Evolutionary conservation across 2,329 filamentous ascomycete species (phyloP).

Genomic region (Diaporthe capsici): DNA sequence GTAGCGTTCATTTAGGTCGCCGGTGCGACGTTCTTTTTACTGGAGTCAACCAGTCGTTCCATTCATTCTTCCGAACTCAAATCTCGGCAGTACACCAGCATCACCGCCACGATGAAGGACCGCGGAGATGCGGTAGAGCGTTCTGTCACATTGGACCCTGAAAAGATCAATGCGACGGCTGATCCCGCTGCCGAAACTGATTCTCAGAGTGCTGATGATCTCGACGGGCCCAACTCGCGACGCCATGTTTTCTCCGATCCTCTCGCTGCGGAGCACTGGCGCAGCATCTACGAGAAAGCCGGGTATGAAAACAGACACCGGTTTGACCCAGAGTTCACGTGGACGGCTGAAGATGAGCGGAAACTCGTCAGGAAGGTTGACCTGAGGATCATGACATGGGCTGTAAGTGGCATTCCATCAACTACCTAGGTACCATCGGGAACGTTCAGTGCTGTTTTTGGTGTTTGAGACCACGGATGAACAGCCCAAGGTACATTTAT

Average conservation of each 20-base stretch:
- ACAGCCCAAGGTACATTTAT: too few relatives aligned
- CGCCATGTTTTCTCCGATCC: slow-evolving; percentile 63
- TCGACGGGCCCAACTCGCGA: background rate
- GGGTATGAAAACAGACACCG: slow-evolving; percentile 73
- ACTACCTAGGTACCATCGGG: background rate
- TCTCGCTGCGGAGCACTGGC: slow-evolving; percentile 63
- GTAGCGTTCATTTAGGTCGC: too few relatives aligned
- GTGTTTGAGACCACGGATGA: background rate
- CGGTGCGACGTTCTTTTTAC: background rate
- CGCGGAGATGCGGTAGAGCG: background rate
- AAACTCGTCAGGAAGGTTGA: slow-evolving; percentile 65
- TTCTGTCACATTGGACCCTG: slow-evolving; percentile 3
- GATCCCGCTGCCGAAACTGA: background rate
- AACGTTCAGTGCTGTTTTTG: background rate
- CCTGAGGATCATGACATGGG: slow-evolving; percentile 52
- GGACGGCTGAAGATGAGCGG: slow-evolving; percentile 67
- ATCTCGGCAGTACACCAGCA: background rate
- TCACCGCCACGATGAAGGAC: slow-evolving; percentile 8
- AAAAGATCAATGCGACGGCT: slow-evolving; percentile 16
- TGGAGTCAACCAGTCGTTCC: background rate
- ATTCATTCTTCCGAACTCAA: background rate
- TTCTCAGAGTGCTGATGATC: background rate
- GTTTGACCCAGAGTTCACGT: slow-evolving; percentile 70
- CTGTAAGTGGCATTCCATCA: background rate
- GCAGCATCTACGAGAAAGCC: slow-evolving; percentile 66